Percentiles rank a stretch among this genome's conserved stretches.
Evolutionary conservation across 1,139 yeast species (phyloP).

Genomic region (Diutina sp.): DNA sequence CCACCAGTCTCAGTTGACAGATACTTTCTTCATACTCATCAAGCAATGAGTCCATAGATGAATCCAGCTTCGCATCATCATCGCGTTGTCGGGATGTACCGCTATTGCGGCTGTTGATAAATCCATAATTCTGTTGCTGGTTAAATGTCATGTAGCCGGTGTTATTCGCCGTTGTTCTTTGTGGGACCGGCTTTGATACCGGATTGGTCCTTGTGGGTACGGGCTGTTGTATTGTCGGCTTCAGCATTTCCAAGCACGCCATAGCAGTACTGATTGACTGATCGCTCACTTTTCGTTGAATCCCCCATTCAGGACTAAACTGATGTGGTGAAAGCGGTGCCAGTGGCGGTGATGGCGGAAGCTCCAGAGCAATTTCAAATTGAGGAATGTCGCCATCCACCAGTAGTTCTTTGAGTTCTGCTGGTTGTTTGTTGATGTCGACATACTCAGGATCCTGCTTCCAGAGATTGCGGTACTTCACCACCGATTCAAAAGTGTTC

Average conservation of each 20-base stretch:
- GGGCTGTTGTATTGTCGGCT: background rate
- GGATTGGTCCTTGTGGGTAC: background rate
- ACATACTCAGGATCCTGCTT: constrained; percentile 3
- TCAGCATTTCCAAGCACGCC: constrained; percentile 1
- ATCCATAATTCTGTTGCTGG: background rate
- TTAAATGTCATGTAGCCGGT: background rate
- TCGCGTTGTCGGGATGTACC: background rate
- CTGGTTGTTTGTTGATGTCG: constrained; percentile 8
- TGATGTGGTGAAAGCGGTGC: background rate
- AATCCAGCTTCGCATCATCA: background rate
- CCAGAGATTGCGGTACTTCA: constrained; percentile 22
- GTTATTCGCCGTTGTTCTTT: background rate
- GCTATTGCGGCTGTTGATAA: background rate
- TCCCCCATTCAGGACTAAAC: background rate
- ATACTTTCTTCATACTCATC: constrained; percentile 39
- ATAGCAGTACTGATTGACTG: background rate
- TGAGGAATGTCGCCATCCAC: constrained; percentile 7
- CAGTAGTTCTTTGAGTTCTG: constrained; percentile 8
- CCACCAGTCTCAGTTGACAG: constrained; percentile 11
- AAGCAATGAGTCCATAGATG: constrained; percentile 35
- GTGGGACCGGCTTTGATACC: background rate
- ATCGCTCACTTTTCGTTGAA: background rate
- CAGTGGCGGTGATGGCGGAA: constrained; percentile 1
- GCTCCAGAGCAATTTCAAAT: background rate
- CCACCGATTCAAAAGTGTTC: constrained; percentile 22